Base-by-base conservation (phyloP, 495 filamentous ascomycete species). In the Penicillium waksmanii region DNA sequence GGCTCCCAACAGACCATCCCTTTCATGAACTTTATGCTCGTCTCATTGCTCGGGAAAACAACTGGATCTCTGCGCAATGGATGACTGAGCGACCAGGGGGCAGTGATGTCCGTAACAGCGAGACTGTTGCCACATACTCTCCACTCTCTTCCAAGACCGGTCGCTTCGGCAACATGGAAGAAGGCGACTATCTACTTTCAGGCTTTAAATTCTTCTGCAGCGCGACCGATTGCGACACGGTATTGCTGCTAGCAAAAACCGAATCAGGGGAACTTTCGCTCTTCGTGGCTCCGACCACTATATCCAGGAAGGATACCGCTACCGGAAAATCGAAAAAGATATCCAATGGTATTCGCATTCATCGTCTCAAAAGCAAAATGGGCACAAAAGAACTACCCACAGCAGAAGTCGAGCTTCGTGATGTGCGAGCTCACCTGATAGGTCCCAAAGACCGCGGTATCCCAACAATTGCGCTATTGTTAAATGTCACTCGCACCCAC, bases 21-120 rank as follows among this genome's bases (percentile, higher is more conserved):
- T 90, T 63, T 64, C 80, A 55, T 66, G 76, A 46, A 80, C 84
- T 57, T 78, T 82, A 68, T 18, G 60, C 73, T 13, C 74, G 71
- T 35, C 70, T 89, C 6, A 84, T 79, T 25, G 84, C 84, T 13
- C 77, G 85, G 3, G 80, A 89, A 55, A 78, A 86, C 7, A 79
- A 82, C 5, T 92, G 88, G 89, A 91, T 89, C 6, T 85, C 81
- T 43, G 89, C 89, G 0, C 89, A 92, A 66, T 93, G 89, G 89
- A 92, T 92, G 89, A 92, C 89, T 0, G 89, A 92, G 62, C 81
- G 89, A 7, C 71, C 79, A 0, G 89, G 88, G 3, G 89, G 89
- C 3, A 88, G 84, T 61, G 89, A 92, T 62, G 85, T 91, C 9
- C 82, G 83, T 2, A 80, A 77, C 40, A 89, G 85, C 0, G 89